Percentiles rank a stretch among this genome's conserved stretches.
Evolutionary conservation across 345 rosid genomes (phyloP).

Genomic region (Theobroma cacao): DNA sequence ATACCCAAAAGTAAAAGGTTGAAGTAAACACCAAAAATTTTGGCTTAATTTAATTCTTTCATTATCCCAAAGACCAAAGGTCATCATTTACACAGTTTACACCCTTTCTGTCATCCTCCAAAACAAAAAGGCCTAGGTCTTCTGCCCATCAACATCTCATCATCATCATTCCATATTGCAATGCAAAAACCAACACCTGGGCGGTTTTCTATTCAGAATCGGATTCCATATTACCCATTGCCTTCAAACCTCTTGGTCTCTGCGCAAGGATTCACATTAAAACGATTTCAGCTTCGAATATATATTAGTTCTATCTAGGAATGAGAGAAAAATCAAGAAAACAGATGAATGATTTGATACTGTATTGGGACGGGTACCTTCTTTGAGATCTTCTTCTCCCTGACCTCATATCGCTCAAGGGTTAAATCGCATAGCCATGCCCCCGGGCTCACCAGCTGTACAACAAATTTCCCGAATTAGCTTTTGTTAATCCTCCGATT

Average conservation of each 20-base stretch:
- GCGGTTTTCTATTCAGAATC: constrained; percentile 35
- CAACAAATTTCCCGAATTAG: background rate
- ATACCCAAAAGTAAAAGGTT: background rate
- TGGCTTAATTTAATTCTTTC: background rate
- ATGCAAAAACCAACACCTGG: background rate
- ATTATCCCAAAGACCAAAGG: background rate
- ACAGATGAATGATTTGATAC: no score
- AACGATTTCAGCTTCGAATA: background rate
- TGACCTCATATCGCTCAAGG: constrained; percentile 43
- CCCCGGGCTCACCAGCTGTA: constrained; percentile 44
- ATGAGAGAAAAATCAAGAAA: background rate
- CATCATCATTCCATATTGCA: background rate
- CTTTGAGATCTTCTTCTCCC: constrained; percentile 45
- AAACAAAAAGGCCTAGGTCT: background rate
- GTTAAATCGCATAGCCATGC: constrained; percentile 51
- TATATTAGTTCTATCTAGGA: background rate
- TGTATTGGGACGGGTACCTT: no score
- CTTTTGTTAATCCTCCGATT: no score
- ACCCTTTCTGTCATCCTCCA: background rate
- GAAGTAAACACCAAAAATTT: background rate
- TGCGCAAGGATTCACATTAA: constrained; percentile 3
- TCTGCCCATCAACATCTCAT: background rate
- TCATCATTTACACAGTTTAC: background rate
- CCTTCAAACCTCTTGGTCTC: constrained; percentile 50
- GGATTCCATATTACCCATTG: constrained; percentile 43